Evolutionary conservation across 208 protist genomes (phyloP), one percentile per base, ranked within the genome.

Genomic region (Spongospora subterranea): DNA sequence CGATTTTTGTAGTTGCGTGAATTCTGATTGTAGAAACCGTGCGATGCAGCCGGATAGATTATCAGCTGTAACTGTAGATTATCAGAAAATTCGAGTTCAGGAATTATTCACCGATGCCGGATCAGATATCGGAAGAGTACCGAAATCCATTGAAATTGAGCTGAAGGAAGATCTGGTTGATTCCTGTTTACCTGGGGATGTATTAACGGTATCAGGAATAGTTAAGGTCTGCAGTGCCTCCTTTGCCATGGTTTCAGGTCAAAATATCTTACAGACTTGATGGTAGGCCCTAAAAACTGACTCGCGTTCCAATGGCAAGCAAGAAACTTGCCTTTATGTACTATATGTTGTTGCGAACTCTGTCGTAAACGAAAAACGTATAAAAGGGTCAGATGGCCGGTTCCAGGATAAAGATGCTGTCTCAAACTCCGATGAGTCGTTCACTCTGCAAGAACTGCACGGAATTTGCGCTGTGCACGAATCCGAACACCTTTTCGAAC

Each of bases 141-240:
- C 97, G 1, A 91, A 96, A 45, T 96, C 93, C 0, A 92, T 97
- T 0, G 96, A 97, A 46, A 95, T 94, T 88, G 96, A 98, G 90
- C 92, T 98, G 0, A 93, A 91, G 0, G 93, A 94, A 35, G 95
- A 96, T 46, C 46, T 97, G 17, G 95, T 98, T 35, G 96, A 97
- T 88, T 45, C 82, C 1, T 96, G 96, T 82, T 93, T 95, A 29
- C 96, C 96, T 0, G 96, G 96, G 13, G 96, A 97, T 76, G 93
- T 96, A 0, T 92, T 97, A 0, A 95, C 92, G 0, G 91, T 97
- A 0, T 88, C 92, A 53, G 96, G 96, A 6, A 91, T 96, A 24
- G 95, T 97, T 0, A 97, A 97, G 90, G 92, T 94, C 0, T 50
- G 64, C 24, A 88, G 6, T 39, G 13, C 65, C 6, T 60, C 24